Conservation (phyloP, 176 grass and related monocot genomes). For the Eragrostis curvula region DNA sequence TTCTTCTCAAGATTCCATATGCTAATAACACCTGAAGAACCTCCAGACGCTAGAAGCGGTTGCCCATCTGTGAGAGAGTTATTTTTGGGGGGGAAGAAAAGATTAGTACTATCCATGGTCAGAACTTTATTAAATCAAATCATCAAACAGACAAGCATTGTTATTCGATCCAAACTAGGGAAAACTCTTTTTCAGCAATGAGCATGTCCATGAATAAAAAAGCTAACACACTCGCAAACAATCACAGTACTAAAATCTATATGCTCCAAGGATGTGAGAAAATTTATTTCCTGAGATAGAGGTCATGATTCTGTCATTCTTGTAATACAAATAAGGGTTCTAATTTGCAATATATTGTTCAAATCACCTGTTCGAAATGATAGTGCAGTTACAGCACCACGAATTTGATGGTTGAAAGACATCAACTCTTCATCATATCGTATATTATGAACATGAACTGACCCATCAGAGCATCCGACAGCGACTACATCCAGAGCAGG, state of each 20-base stretch:
- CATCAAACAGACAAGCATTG: conserved; percentile 6
- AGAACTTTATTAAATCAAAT: conserved; percentile 15
- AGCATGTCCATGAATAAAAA: neutral
- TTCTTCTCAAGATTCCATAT: conserved; percentile 98
- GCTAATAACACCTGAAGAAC: conserved; percentile 95
- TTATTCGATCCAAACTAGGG: conserved; percentile 1
- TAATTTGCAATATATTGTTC: neutral
- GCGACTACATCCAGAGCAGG: conserved; percentile 90
- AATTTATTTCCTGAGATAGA: neutral
- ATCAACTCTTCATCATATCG: conserved; percentile 77
- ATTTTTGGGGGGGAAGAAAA: conserved; percentile 17
- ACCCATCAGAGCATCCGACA: conserved; percentile 87
- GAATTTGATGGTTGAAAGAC: conserved; percentile 89
- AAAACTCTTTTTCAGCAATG: neutral
- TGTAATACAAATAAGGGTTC: conserved; percentile 9
- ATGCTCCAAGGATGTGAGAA: neutral
- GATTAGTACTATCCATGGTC: neutral
- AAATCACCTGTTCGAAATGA: conserved; percentile 93
- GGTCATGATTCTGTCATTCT: neutral
- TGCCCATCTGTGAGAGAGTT: conserved; percentile 76
- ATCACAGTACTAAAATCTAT: neutral
- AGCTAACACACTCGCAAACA: neutral
- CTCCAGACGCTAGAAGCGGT: conserved; percentile 88
- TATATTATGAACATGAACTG: conserved; percentile 90
- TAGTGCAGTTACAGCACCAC: conserved; percentile 90